Percentiles rank a stretch among this genome's conserved stretches.
Evolutionary conservation across 805 yeast genomes (phyloP).

Genomic region (Groenewaldozyma salmanticensis): DNA sequence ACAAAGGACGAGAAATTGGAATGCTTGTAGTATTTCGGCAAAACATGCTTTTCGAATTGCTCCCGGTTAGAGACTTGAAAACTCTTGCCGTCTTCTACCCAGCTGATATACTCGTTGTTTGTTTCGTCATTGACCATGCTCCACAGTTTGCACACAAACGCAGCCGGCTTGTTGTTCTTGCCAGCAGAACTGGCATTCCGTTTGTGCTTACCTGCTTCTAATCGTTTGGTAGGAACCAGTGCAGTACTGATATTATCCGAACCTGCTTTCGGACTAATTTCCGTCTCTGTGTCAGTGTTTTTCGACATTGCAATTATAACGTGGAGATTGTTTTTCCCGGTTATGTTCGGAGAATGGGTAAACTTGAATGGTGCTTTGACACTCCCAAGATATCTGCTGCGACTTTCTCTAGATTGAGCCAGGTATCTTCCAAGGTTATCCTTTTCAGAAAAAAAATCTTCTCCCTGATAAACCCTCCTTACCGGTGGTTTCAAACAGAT

Average conservation of each 20-base stretch:
- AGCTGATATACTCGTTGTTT: constrained; percentile 62
- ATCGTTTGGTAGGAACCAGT: neutral
- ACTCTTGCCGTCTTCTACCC: constrained; percentile 80
- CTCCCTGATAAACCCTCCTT: no score
- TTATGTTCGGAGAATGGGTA: no score
- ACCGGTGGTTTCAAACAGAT: no score
- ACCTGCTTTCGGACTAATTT: no score
- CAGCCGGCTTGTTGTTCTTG: constrained; percentile 48
- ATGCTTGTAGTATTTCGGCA: constrained; percentile 93
- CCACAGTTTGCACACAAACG: constrained; percentile 87
- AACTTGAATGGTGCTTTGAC: no score
- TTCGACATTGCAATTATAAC: no score
- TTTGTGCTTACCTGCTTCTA: constrained; percentile 14
- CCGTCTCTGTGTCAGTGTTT: no score
- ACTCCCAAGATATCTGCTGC: no score
- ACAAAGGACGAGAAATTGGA: constrained; percentile 93
- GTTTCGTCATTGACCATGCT: constrained; percentile 79
- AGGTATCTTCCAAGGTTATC: no score
- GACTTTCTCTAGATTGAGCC: no score
- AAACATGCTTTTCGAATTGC: constrained; percentile 64
- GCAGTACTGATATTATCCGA: neutral
- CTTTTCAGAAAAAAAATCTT: no score
- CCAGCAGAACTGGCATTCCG: constrained; percentile 14
- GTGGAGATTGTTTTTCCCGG: no score
- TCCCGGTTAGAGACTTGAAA: constrained; percentile 82